Percentiles rank a stretch among this genome's conserved stretches.
These are phyloP conservation scores for Colletotrichum limetticola DNA, from an alignment of 2,329 filamentous ascomycete genomes.

Conservation along the genomic window DNA sequence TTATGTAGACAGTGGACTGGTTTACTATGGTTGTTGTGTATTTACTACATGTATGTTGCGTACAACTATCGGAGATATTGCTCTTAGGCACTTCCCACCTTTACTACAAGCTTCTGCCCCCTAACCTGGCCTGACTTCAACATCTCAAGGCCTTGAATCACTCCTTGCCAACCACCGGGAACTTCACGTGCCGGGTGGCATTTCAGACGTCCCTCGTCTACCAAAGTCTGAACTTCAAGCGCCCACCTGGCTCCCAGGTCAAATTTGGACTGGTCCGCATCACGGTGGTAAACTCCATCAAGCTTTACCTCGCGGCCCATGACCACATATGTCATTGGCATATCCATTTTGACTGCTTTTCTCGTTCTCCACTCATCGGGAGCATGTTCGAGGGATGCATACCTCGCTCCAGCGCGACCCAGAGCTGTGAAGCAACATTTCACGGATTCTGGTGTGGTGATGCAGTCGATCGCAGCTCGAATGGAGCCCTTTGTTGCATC, in stretches of 20 bases:
- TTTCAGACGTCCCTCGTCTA: conserved; percentile 18
- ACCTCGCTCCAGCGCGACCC: conserved; percentile 42
- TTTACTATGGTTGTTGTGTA: background rate
- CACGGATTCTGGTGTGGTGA: conserved; percentile 4
- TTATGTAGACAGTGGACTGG: background rate
- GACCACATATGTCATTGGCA: conserved; percentile 38
- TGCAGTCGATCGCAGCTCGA: background rate
- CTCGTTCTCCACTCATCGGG: conserved; percentile 39
- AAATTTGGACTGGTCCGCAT: background rate
- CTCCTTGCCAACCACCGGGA: background rate
- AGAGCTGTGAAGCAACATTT: conserved; percentile 41
- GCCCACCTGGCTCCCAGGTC: conserved; percentile 23
- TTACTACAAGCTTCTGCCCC: conserved; percentile 5
- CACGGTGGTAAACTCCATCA: background rate
- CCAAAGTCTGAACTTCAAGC: conserved; percentile 25
- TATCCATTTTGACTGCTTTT: conserved; percentile 37
- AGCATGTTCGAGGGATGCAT: conserved; percentile 44
- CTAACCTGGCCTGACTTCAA: background rate
- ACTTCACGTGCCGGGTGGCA: conserved; percentile 19
- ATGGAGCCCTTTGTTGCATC: background rate
- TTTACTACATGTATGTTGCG: background rate
- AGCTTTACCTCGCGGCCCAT: conserved; percentile 18
- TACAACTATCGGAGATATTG: background rate
- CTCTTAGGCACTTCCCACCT: background rate
- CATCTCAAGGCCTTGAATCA: background rate